phyloP scores from a whole-genome alignment of 768 basidiomycete genomes.

The Ramaria rubella region DNA sequence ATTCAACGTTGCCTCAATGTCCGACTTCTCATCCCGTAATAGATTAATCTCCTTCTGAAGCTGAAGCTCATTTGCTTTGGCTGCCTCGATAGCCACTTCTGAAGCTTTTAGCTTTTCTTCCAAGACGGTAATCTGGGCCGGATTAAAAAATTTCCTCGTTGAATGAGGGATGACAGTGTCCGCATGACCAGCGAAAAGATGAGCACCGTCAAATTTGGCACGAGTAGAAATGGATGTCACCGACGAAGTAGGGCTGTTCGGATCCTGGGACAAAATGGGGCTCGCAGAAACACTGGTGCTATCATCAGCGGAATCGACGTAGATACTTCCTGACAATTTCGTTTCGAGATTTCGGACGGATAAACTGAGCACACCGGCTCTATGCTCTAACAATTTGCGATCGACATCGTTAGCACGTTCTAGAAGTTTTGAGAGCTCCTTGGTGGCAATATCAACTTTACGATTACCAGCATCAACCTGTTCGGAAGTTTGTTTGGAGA shows the following conservation, averaged over 20 bases:
- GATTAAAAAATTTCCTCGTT: constrained; percentile 6
- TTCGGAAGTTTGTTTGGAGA: constrained; percentile 59
- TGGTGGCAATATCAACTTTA: constrained; percentile 64
- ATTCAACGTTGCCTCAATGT: constrained; percentile 56
- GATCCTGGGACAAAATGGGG: not conserved
- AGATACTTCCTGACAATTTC: constrained; percentile 29
- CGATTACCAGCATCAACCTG: constrained; percentile 68
- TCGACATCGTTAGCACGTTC: constrained; percentile 58
- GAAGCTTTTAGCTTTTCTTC: constrained; percentile 62
- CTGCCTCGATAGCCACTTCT: constrained; percentile 50
- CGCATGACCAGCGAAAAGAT: constrained; percentile 79
- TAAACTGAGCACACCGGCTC: constrained; percentile 72
- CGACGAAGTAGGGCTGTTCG: constrained; percentile 28
- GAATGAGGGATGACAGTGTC: constrained; percentile 51
- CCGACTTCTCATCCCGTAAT: constrained; percentile 59
- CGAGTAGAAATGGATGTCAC: constrained; percentile 40
- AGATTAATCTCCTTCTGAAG: constrained; percentile 48
- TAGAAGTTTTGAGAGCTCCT: constrained; percentile 62
- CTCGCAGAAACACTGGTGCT: constrained; percentile 26
- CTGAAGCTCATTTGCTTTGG: constrained; percentile 50
- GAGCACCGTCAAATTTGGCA: constrained; percentile 69
- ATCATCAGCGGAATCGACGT: constrained; percentile 41
- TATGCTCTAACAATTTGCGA: constrained; percentile 68
- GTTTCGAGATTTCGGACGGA: constrained; percentile 61
- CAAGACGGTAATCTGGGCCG: constrained; percentile 42